phyloP scores from a whole-genome alignment of 148 eudicot species.

The Cornus suecica region DNA sequence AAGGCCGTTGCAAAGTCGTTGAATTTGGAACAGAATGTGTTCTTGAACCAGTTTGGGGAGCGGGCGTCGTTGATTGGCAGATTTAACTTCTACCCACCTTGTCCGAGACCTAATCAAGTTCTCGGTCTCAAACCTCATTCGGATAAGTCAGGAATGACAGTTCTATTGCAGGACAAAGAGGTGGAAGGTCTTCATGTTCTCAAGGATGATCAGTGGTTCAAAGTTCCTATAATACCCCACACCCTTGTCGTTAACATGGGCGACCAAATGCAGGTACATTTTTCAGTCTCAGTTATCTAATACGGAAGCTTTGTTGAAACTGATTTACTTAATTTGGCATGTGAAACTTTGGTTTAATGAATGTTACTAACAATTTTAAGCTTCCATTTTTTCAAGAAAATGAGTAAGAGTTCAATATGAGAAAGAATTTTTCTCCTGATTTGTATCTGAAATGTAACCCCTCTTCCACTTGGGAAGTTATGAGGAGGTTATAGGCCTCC shows the following conservation, averaged over 20 bases:
- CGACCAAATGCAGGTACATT: conserved; percentile 32
- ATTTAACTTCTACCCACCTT: conserved; percentile 38
- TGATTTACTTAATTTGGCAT: conserved; percentile 27
- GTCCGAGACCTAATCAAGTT: conserved; percentile 32
- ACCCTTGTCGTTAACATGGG: conserved; percentile 46
- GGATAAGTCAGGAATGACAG: conserved; percentile 39
- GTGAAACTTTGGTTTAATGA: conserved; percentile 40
- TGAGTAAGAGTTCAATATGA: too few species aligned
- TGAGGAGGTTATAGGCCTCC: too few species aligned
- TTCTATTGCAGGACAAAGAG: conserved; percentile 40
- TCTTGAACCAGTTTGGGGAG: conserved; percentile 24
- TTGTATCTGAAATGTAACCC: too few species aligned
- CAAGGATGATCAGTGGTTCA: conserved; percentile 44
- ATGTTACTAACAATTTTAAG: neutral
- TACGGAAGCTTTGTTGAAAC: conserved; percentile 39
- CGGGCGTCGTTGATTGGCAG: conserved; percentile 25
- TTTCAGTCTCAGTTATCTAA: conserved; percentile 32
- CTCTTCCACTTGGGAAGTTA: too few species aligned
- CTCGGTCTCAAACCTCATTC: conserved; percentile 44
- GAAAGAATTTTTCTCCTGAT: too few species aligned
- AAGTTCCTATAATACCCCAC: conserved; percentile 36
- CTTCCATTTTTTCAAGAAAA: too few species aligned
- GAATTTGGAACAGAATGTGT: conserved; percentile 24
- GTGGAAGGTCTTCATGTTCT: conserved; percentile 50
- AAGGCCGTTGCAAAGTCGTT: conserved; percentile 27